Base-by-base conservation (phyloP, 495 filamentous ascomycete species). In the Trichoderma gamsii region DNA sequence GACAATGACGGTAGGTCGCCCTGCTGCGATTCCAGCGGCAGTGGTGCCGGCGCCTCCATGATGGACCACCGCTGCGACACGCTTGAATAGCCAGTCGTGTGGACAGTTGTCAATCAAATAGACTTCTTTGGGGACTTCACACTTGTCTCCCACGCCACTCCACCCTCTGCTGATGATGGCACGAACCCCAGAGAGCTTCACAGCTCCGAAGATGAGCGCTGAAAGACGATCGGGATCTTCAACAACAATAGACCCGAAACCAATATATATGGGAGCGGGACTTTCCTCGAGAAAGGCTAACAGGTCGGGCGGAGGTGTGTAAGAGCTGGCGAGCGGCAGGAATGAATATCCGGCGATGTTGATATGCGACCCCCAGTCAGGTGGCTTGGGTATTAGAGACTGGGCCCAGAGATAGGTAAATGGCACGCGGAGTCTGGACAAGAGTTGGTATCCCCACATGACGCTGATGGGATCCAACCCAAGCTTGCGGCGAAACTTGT, bases 31-130 rank as follows among this genome's bases (percentile, higher is more conserved):
- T 23, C 87, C 88, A 27, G 83, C 84, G 16, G 87, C 87, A 7
- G 87, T 90, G 0, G 88, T 90, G 21, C 88, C 87, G 18, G 86
- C 87, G 35, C 88, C 88, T 15, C 88, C 88, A 67, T 90, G 87
- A 70, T 89, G 87, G 0, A 90, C 81, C 0, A 90, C 87, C 8
- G 78, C 80, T 23, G 84, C 75, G 0, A 89, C 87, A 61, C 83
- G 83, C 70, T 86, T 78, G 71, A 90, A 90, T 1, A 90, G 80
- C 87, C 87, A 89, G 49, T 44, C 59, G 41, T 68, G 67, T 12
- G 88, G 88, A 67, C 82, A 83, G 70, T 89, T 85, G 41, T 81
- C 87, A 16, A 88, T 76, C 69, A 86, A 84, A 69, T 83, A 83
- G 38, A 89, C 77, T 66, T 83, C 79, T 23, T 81, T 75, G 13